These are phyloP conservation scores for Epicoccum sorghinum DNA, from an alignment of 2,329 filamentous ascomycete genomes.

Conservation along the genomic window DNA sequence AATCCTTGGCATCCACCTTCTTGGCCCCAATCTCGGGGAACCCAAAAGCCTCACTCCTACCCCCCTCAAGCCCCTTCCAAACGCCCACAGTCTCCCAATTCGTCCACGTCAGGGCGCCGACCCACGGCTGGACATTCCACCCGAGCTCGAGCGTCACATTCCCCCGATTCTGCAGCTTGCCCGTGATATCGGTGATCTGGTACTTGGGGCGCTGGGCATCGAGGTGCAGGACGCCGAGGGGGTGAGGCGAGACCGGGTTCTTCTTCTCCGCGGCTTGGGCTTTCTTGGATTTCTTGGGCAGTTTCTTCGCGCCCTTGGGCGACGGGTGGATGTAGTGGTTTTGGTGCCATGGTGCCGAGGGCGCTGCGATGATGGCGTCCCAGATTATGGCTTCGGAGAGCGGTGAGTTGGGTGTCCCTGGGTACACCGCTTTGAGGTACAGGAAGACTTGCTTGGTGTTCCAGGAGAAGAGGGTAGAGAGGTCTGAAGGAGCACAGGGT, in stretches of 20 bases:
- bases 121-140: conserved; percentile 98
- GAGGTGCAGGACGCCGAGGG: conserved; percentile 74
- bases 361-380: conserved; percentile 89
- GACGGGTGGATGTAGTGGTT: conserved; percentile 62
- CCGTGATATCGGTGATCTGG: conserved; percentile 89
- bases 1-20: conserved; percentile 59
- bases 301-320: conserved; percentile 64
- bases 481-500: conserved; percentile 58
- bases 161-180: conserved; percentile 73
- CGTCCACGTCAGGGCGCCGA: conserved; percentile 84
- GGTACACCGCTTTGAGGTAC: conserved; percentile 84
- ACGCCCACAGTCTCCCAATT: conserved; percentile 55
- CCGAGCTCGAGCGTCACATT: conserved; percentile 81
- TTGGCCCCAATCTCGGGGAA: conserved; percentile 72
- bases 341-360: conserved; percentile 61
- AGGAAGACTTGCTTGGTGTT: conserved; percentile 99
- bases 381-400: conserved; percentile 80
- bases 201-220: conserved; percentile 93
- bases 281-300: conserved; percentile 23
- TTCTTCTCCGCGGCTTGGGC: conserved; percentile 22
- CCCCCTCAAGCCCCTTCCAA: conserved; percentile 71
- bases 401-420: conserved; percentile 52
- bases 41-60: conserved; percentile 67
- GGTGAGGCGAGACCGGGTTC: conserved; percentile 29
- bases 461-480: conserved; percentile 94